phyloP scores from a whole-genome alignment of 1,139 yeast genomes.

The Trichomonascaceae sp. region DNA sequence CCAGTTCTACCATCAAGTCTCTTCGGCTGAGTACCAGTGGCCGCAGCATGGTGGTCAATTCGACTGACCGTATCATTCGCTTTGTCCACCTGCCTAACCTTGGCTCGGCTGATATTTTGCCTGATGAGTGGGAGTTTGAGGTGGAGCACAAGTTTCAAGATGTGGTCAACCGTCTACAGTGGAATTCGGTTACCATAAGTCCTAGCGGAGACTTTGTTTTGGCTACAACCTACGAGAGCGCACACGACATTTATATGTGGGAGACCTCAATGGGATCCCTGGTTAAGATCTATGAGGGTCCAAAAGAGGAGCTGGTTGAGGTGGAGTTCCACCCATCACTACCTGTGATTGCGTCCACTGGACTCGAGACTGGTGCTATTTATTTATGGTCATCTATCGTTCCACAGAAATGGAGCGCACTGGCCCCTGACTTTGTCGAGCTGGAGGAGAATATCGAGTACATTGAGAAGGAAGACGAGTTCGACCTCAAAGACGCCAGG shows the following conservation, averaged over 20 bases:
- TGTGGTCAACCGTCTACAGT: constrained; percentile 74
- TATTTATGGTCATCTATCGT: constrained; percentile 74
- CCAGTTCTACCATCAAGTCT: constrained; percentile 62
- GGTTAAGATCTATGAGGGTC: constrained; percentile 81
- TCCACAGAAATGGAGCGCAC: constrained; percentile 93
- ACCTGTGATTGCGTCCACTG: constrained; percentile 76
- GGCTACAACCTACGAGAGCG: constrained; percentile 79
- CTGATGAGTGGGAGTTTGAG: constrained; percentile 42
- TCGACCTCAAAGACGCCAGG: constrained; percentile 63
- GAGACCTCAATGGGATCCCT: constrained; percentile 80
- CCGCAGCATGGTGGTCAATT: constrained; percentile 57
- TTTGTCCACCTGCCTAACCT: constrained; percentile 48
- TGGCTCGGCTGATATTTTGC: constrained; percentile 6
- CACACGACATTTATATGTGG: constrained; percentile 88
- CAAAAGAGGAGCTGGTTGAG: constrained; percentile 71
- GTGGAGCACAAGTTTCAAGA: constrained; percentile 80
- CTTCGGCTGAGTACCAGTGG: constrained; percentile 56
- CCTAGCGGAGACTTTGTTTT: constrained; percentile 72
- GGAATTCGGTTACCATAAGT: constrained; percentile 73
- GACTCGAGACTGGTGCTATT: constrained; percentile 72
- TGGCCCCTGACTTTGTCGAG: constrained; percentile 94
- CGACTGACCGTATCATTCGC: constrained; percentile 73
- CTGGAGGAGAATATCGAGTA: constrained; percentile 86
- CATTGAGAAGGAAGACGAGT: constrained; percentile 83
- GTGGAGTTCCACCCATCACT: constrained; percentile 67